Conservation (phyloP, 331 rosid genomes). For the Arachis monticola region DNA sequence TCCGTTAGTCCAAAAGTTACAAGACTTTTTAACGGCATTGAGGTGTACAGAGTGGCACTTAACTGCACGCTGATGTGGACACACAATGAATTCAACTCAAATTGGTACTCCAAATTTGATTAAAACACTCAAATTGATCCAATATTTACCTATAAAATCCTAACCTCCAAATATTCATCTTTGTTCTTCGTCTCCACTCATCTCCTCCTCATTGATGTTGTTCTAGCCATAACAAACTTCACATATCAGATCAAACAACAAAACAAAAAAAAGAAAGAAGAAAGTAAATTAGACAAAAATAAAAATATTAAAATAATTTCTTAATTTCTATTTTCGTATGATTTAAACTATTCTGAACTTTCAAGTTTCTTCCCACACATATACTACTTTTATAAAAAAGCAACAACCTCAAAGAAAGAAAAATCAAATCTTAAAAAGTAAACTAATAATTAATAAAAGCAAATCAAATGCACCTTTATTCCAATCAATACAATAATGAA, state of each 20-base stretch:
- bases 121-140: no score
- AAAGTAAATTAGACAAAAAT: no score
- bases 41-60: no score
- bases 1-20: no score
- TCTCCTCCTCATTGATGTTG: no score
- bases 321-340: neutral
- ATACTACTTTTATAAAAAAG: neutral
- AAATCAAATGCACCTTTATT: slow-evolving; percentile 43
- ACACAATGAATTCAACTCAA: no score
- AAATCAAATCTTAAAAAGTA: no score
- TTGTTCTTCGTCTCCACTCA: slow-evolving; percentile 9
- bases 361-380: neutral
- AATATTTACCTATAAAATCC: neutral
- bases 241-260: slow-evolving; percentile 13
- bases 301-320: no score
- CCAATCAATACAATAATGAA: slow-evolving; percentile 41
- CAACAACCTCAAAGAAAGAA: neutral
- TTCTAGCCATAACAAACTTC: slow-evolving; percentile 41
- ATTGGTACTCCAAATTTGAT: no score
- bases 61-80: no score
- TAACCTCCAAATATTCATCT: slow-evolving; percentile 38
- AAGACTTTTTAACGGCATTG: no score
- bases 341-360: slow-evolving; percentile 58
- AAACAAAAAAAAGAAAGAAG: neutral
- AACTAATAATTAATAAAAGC: no score